These are phyloP conservation scores for Cardiospermum halicacabum DNA, from an alignment of 345 rosid species.

Conservation along the genomic window DNA sequence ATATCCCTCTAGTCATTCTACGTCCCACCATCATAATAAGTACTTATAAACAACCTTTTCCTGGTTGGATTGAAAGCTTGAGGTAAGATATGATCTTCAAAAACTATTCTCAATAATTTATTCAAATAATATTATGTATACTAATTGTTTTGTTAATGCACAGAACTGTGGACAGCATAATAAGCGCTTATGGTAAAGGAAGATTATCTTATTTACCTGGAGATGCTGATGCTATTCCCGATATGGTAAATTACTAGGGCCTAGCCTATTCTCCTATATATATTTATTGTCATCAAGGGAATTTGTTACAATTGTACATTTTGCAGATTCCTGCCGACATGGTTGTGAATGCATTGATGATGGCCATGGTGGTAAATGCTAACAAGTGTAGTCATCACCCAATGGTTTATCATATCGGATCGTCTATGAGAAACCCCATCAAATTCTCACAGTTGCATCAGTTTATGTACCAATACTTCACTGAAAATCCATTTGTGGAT, in stretches of 20 bases:
- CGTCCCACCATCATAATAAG: constrained; percentile 72
- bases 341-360: constrained; percentile 12
- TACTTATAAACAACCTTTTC: constrained; percentile 68
- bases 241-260: constrained; percentile 46
- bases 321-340: constrained; percentile 20
- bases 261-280: too few species aligned
- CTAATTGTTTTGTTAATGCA: neutral
- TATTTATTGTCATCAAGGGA: neutral
- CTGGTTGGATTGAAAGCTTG: constrained; percentile 79
- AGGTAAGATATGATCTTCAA: too few species aligned
- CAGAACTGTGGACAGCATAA: constrained; percentile 58
- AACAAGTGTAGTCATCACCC: neutral
- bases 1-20: constrained; percentile 44
- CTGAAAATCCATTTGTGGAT: constrained; percentile 1
- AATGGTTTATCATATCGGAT: constrained; percentile 21
- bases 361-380: neutral
- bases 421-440: constrained; percentile 22
- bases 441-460: neutral
- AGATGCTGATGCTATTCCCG: constrained; percentile 28
- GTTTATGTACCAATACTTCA: neutral
- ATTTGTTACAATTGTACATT: too few species aligned
- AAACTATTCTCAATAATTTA: neutral
- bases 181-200: constrained; percentile 46
- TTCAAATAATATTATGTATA: neutral
- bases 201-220: constrained; percentile 36